These are phyloP conservation scores for Diaporthe velutina DNA, from an alignment of 2,329 filamentous ascomycete genomes.

Conservation along the genomic window DNA sequence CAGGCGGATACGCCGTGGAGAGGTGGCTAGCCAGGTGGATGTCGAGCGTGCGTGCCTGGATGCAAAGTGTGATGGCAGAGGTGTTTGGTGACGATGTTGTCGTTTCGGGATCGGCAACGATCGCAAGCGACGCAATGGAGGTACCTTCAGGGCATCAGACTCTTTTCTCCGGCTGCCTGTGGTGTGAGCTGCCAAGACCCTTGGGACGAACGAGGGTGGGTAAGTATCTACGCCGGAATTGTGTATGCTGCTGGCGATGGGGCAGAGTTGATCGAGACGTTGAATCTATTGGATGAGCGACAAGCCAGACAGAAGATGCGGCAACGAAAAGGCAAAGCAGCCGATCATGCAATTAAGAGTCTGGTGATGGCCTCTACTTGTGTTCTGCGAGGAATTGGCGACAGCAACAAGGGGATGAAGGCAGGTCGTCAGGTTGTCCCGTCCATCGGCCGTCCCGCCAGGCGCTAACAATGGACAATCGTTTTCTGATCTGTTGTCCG, in stretches of 20 bases:
- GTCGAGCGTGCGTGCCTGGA: background rate
- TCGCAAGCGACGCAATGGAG: constrained; percentile 13
- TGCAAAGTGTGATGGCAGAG: background rate
- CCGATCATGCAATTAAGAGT: constrained; percentile 5
- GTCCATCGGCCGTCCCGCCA: constrained; percentile 13
- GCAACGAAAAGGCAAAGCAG: background rate
- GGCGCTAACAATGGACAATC: constrained; percentile 26
- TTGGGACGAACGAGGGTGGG: constrained; percentile 26
- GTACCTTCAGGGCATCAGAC: constrained; percentile 17
- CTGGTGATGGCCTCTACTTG: constrained; percentile 9
- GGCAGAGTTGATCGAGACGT: constrained; percentile 11
- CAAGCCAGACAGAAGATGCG: constrained; percentile 3
- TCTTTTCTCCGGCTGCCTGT: constrained; percentile 12
- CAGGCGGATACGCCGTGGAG: constrained; percentile 32
- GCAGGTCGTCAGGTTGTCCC: background rate
- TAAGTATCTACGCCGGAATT: background rate
- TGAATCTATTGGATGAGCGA: background rate
- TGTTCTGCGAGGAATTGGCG: constrained; percentile 10
- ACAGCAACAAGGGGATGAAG: constrained; percentile 8
- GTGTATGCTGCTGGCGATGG: background rate
- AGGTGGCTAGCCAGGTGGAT: background rate
- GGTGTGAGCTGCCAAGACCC: constrained; percentile 27
- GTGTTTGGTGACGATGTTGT: background rate
- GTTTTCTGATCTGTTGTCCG: constrained; percentile 20
- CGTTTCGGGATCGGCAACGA: constrained; percentile 12